A percentile compares a stretch with the other conserved stretches of the same genome.
These are phyloP conservation scores for Fallopia convolvulus DNA, from an alignment of 148 eudicot genomes.

Conservation along the genomic window DNA sequence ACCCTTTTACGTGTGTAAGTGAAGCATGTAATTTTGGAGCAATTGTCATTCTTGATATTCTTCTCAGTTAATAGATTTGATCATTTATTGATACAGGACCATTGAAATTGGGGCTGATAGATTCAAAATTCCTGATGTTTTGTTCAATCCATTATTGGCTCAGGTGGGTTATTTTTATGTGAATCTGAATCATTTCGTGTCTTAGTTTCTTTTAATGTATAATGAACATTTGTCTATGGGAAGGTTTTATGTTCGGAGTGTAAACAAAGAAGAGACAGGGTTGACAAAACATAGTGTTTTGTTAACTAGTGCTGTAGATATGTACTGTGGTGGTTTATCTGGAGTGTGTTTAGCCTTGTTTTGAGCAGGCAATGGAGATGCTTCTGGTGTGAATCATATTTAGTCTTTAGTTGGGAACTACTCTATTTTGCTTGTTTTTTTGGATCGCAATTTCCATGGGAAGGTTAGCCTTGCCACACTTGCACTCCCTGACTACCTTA, in stretches of 20 bases:
- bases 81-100: constrained; percentile 37
- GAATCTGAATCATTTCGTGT: background rate
- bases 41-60: background rate
- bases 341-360: background rate
- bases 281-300: background rate
- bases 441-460: background rate
- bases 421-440: background rate
- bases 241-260: background rate
- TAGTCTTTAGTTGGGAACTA: background rate
- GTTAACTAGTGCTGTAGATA: background rate
- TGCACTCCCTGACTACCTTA: background rate
- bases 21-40: background rate
- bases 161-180: constrained; percentile 37
- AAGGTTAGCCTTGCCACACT: background rate
- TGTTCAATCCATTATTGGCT: constrained; percentile 90
- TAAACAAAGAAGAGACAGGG: background rate
- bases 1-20: background rate
- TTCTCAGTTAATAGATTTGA: background rate
- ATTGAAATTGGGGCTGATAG: constrained; percentile 97
- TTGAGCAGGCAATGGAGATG: background rate
- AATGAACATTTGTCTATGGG: background rate
- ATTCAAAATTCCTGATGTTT: constrained; percentile 95
- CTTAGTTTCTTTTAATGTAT: background rate
- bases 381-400: background rate
- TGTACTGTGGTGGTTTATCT: background rate